Evolutionary conservation across 1,139 yeast species (phyloP), one percentile per base, ranked within the genome.

Genomic region (Arxiozyma telluris): DNA sequence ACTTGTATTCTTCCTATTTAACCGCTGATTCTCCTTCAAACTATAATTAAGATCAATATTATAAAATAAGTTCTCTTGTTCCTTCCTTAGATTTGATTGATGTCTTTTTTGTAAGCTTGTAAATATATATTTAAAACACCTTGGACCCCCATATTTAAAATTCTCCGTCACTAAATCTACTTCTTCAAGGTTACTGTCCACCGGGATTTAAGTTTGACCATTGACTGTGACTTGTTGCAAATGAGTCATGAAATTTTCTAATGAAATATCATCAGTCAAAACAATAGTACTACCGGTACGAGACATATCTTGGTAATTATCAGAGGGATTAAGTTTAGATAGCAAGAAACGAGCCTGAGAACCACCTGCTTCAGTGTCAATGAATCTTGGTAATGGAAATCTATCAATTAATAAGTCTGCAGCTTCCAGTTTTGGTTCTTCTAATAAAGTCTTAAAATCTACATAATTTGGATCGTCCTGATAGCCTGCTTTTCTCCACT

Each of bases 361-460:
- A 53, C 96, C 97, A 66, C 98, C 97, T 64, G 90, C 96, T 69
- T 91, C 97, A 54, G 97, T 90, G 64, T 91, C 96, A 63, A 91
- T 89, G 70, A 88, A 93, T 73, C 98, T 82, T 51, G 98, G 98
- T 66, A 93, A 78, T 64, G 98, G 98, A 82, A 89, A 93, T 71
- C 98, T 82, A 68, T 93, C 98, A 41, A 87, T 83, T 66, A 93
- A 81, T 60, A 93, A 76, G 62, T 87, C 91, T 5, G 96, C 94
- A 34, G 97, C 98, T 72, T 93, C 98, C 57, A 81, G 81, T 66
- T 89, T 85, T 52, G 98, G 97, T 59, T 87, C 94, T 55, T 87
- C 94, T 63, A 93, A 80, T 69, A 93, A 80, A 56, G 81, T 82
- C 71, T 88, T 88, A 73, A 93, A 89, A 65, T 89, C 89, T 42